phyloP scores from a whole-genome alignment of 1,284 basidiomycete genomes.

The Cryptococcus sp. region DNA sequence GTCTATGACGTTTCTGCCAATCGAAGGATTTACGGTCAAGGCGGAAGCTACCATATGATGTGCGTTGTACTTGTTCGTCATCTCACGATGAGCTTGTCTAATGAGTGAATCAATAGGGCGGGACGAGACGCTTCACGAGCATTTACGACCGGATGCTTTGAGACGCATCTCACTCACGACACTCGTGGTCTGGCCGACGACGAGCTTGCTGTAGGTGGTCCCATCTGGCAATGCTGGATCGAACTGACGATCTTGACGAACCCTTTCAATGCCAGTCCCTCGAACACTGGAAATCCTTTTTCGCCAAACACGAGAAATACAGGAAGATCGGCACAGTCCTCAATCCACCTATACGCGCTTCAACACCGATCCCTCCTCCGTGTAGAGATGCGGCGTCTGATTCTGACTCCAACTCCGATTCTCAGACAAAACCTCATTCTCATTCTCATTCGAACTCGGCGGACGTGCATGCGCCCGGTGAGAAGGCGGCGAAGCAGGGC shows the following conservation, averaged over 20 bases:
- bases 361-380: conserved; percentile 72
- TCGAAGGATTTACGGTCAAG: conserved; percentile 81
- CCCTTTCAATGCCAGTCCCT: conserved; percentile 60
- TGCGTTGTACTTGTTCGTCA: conserved; percentile 52
- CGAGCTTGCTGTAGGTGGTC: conserved; percentile 66
- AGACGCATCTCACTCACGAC: conserved; percentile 83
- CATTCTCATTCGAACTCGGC: background rate
- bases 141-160: conserved; percentile 90
- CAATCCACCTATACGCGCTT: conserved; percentile 68
- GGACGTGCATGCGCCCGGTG: conserved; percentile 21
- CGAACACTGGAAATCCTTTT: conserved; percentile 86
- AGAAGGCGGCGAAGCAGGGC: conserved; percentile 18
- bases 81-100: background rate
- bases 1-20: conserved; percentile 86
- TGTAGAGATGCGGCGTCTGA: conserved; percentile 55
- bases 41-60: conserved; percentile 82
- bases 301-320: conserved; percentile 75
- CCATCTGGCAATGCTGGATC: background rate
- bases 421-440: conserved; percentile 3
- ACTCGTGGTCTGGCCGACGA: conserved; percentile 71
- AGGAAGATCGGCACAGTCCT: conserved; percentile 65
- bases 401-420: conserved; percentile 8
- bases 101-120: conserved; percentile 59
- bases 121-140: conserved; percentile 85
- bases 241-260: conserved; percentile 9